Evolutionary conservation across 495 filamentous ascomycete species (phyloP), one percentile per base, ranked within the genome.

Genomic region (Lasiosphaeria miniovina): DNA sequence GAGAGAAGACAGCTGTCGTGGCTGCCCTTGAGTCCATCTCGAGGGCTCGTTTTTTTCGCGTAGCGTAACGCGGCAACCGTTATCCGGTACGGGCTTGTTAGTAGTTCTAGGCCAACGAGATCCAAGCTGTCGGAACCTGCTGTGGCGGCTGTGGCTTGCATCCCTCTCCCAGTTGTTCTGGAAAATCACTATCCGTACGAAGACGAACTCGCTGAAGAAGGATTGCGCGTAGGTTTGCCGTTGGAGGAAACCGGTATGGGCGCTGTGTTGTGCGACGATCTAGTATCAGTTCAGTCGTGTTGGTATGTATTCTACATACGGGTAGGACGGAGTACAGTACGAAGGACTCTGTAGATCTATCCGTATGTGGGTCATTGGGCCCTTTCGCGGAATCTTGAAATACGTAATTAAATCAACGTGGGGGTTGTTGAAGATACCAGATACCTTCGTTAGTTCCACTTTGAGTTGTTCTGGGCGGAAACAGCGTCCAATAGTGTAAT

Each of bases 391-490:
- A 24, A 24, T 24, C 24, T 24, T 24, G 3, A 45, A 40, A 52
- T 55, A 61, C 58, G 58, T 61, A 61, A 55, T 61, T 55, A 49
- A 55, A 54, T 60, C 43, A 36, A 52, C 52, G 58, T 61, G 58
- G 58, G 58, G 58, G 58, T 54, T 54, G 51, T 9, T 32, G 14
- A 17, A 49, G 24, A 24, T 24, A 24, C 24, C 24, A 24, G 24
- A 2, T 24, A 24, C 24, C 24, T 24, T 24, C 24, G 24, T 24
- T 24, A 24, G 24, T 24, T 24, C 24, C 24, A 24, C 24, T 24
- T 24, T 2, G 2, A 24, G 24, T 24, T 24, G 24, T 24, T 24
- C 2, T 24, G 24, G 24, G 24, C 24, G 24, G 2, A 24, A 24
- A 24, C 24, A 24, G 24, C 24, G 24, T 24, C 24, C 24, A 24